Conservation (phyloP, 2,329 filamentous ascomycete genomes). For the Phialophora expanda region DNA sequence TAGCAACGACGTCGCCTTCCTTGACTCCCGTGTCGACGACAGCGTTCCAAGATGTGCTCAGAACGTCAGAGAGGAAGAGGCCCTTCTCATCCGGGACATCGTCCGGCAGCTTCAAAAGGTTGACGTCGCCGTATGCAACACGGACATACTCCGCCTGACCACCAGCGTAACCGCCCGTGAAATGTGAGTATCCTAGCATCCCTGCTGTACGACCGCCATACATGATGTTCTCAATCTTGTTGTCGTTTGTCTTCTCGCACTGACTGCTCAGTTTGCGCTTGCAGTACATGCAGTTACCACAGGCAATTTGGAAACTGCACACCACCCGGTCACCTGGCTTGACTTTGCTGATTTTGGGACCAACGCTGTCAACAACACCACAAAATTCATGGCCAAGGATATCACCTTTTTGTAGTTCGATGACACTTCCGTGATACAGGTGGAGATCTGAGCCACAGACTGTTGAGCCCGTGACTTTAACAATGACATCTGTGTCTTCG, state of each 20-base stretch:
- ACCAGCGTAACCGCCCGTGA: constrained; percentile 85
- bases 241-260: constrained; percentile 67
- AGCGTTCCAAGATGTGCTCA: constrained; percentile 78
- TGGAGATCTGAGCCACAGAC: constrained; percentile 68
- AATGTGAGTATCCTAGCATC: constrained; percentile 73
- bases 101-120: constrained; percentile 78
- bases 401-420: constrained; percentile 67
- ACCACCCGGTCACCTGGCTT: constrained; percentile 73
- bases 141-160: constrained; percentile 87
- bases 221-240: constrained; percentile 72
- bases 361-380: constrained; percentile 60
- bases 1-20: constrained; percentile 74
- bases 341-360: constrained; percentile 60
- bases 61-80: constrained; percentile 79
- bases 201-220: constrained; percentile 78
- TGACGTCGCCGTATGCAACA: constrained; percentile 79
- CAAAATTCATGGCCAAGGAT: constrained; percentile 68
- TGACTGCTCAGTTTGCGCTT: constrained; percentile 69
- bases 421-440: constrained; percentile 56
- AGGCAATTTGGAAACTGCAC: constrained; percentile 83
- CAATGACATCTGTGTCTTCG: constrained; percentile 76
- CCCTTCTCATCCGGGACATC: constrained; percentile 83
- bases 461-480: constrained; percentile 73
- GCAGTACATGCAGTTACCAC: constrained; percentile 73
- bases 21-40: constrained; percentile 85